phyloP scores from a whole-genome alignment of 345 rosid species.

The Hypericum androsaemum region DNA sequence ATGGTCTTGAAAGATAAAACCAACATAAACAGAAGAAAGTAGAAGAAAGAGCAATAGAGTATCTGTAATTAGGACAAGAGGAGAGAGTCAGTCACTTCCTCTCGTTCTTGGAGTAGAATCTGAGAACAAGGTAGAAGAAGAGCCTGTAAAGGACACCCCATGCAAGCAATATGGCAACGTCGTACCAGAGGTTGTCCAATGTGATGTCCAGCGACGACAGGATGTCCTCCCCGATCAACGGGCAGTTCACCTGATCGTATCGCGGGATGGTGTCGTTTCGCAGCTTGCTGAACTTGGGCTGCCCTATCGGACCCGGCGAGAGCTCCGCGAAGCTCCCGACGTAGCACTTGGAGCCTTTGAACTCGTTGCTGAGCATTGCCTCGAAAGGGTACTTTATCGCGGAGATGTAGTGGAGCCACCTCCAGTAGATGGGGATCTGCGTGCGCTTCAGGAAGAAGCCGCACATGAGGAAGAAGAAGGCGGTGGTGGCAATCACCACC shows the following conservation, averaged over 20 bases:
- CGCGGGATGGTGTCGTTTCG: neutral
- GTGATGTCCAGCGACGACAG: constrained; percentile 35
- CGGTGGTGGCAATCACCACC: constrained; percentile 53
- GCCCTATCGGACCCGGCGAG: constrained; percentile 51
- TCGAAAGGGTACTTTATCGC: constrained; percentile 64
- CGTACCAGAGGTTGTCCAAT: constrained; percentile 33
- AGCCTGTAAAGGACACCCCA: constrained; percentile 52
- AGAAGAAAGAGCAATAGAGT: too few relatives aligned
- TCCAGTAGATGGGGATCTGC: constrained; percentile 38
- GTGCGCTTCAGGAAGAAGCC: constrained; percentile 45
- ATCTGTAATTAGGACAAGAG: too few relatives aligned
- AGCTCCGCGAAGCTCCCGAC: constrained; percentile 22
- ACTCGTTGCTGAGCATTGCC: constrained; percentile 45
- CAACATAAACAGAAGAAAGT: too few relatives aligned
- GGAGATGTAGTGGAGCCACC: constrained; percentile 57
- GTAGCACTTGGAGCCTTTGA: constrained; percentile 31
- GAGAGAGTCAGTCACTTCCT: constrained; percentile 28
- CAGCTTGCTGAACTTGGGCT: constrained; percentile 17
- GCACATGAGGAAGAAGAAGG: constrained; percentile 56
- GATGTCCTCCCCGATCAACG: constrained; percentile 43
- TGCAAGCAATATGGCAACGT: constrained; percentile 43
- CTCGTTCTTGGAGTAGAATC: constrained; percentile 46
- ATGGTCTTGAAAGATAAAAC: too few relatives aligned
- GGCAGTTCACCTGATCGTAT: constrained; percentile 8
- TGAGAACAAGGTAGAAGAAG: constrained; percentile 42